phyloP scores from a whole-genome alignment of 1,284 basidiomycete species.

The Flammula alnicola region DNA sequence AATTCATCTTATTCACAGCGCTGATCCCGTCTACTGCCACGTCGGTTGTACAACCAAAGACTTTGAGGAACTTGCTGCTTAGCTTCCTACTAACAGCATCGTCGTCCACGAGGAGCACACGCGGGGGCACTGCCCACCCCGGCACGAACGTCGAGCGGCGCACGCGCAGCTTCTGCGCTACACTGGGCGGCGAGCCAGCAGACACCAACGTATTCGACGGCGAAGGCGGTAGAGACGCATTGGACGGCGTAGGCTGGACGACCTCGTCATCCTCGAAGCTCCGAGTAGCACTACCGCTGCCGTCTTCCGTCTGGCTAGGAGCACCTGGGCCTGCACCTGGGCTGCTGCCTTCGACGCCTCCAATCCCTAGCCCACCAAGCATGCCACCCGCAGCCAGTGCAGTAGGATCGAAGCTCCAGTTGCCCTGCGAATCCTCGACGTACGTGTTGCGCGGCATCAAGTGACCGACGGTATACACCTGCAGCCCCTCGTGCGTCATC shows the following conservation, averaged over 20 bases:
- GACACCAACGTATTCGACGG: conserved; percentile 9
- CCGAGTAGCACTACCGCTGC: no score
- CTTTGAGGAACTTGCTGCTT: conserved; percentile 92
- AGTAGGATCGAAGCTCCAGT: conserved; percentile 55
- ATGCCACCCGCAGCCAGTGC: conserved; percentile 18
- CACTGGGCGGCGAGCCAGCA: background rate
- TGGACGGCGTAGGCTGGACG: conserved; percentile 28
- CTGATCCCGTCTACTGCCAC: conserved; percentile 94
- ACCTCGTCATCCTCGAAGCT: conserved; percentile 31
- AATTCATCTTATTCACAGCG: conserved; percentile 95
- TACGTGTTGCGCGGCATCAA: conserved; percentile 60
- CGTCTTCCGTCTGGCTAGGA: conserved; percentile 15
- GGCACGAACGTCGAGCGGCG: conserved; percentile 83
- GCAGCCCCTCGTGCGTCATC: conserved; percentile 63
- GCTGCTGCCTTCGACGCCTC: conserved; percentile 22
- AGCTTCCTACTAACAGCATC: conserved; percentile 90
- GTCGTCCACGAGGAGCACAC: conserved; percentile 93
- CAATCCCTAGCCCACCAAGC: conserved; percentile 14
- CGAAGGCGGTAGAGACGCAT: conserved; percentile 13
- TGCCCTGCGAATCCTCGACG: conserved; percentile 58
- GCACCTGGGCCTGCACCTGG: background rate
- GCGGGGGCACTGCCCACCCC: conserved; percentile 85
- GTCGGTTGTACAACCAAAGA: conserved; percentile 94
- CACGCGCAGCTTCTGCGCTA: conserved; percentile 57
- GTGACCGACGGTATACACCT: conserved; percentile 85